phyloP scores from a whole-genome alignment of 2,329 filamentous ascomycete genomes.

The Alternaria sp. region DNA sequence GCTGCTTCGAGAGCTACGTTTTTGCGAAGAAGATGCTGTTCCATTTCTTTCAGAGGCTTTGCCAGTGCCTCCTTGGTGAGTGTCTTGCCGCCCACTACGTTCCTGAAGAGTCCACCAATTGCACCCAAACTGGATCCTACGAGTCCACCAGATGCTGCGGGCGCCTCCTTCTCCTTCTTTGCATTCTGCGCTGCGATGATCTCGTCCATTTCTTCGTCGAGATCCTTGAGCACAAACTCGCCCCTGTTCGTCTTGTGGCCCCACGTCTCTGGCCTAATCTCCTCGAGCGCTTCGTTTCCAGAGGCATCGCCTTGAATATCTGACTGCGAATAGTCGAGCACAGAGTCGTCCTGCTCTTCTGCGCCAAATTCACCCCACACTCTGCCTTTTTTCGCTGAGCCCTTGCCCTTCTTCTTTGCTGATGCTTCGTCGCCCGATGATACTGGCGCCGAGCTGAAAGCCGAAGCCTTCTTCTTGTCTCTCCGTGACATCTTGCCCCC shows the following conservation, averaged over 20 bases:
- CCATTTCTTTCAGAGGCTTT: slow-evolving; percentile 94
- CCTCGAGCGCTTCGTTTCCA: slow-evolving; percentile 70
- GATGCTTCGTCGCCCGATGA: slow-evolving; percentile 86
- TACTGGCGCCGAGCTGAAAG: slow-evolving; percentile 63
- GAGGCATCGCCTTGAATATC: slow-evolving; percentile 59
- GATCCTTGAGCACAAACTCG: slow-evolving; percentile 90
- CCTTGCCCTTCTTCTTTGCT: slow-evolving; percentile 65
- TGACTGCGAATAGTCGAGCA: slow-evolving; percentile 87
- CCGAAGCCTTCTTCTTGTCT: slow-evolving; percentile 72
- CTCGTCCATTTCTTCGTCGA: slow-evolving; percentile 90
- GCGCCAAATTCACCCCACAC: slow-evolving; percentile 94
- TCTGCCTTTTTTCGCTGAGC: slow-evolving; percentile 79
- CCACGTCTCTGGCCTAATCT: slow-evolving; percentile 81
- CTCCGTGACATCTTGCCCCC: slow-evolving; percentile 80
- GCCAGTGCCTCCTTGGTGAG: slow-evolving; percentile 88
- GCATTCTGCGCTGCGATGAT: slow-evolving; percentile 84
- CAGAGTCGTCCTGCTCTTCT: slow-evolving; percentile 78
- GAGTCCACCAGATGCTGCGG: slow-evolving; percentile 63
- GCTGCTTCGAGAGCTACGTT: slow-evolving; percentile 96
- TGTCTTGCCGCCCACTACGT: slow-evolving; percentile 93
- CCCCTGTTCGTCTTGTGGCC: slow-evolving; percentile 85
- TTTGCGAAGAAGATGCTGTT: slow-evolving; percentile 92
- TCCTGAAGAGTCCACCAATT: slow-evolving; percentile 88
- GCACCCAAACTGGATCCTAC: slow-evolving; percentile 82
- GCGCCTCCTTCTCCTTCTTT: slow-evolving; percentile 48